Conservation (phyloP, 371 early-diverging fungal genomes). For the Actinomortierella wolfii region DNA sequence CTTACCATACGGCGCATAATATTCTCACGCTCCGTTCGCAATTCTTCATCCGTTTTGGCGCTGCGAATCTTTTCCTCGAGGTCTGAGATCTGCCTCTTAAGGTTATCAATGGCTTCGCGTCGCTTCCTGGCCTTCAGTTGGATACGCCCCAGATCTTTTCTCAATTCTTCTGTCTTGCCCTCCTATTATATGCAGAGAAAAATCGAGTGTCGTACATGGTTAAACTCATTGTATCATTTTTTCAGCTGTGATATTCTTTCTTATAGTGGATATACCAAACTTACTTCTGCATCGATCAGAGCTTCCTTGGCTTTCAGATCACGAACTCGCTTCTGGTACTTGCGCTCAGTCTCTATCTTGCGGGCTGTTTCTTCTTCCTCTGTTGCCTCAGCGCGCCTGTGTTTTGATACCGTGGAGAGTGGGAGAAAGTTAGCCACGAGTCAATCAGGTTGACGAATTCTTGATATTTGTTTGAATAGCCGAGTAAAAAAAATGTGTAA, state of each 20-base stretch:
- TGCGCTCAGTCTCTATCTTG: constrained; percentile 48
- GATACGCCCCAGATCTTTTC: constrained; percentile 32
- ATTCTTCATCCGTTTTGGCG: constrained; percentile 11
- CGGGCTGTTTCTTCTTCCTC: constrained; percentile 46
- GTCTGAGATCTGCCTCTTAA: constrained; percentile 24
- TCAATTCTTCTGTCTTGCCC: constrained; percentile 32
- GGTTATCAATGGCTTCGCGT: constrained; percentile 8
- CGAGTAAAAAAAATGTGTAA: neutral
- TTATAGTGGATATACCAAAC: no score
- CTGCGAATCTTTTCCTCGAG: constrained; percentile 19
- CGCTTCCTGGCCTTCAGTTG: constrained; percentile 21
- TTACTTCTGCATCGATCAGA: constrained; percentile 20
- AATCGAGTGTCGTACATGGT: no score
- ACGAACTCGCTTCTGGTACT: constrained; percentile 47
- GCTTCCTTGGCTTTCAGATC: constrained; percentile 18
- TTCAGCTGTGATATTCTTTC: no score
- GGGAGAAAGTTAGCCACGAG: no score
- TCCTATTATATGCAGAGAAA: constrained; percentile 9
- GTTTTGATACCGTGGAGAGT: no score
- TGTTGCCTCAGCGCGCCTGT: no score
- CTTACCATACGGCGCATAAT: no score
- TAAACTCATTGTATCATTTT: no score
- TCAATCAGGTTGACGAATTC: no score
- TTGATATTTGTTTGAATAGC: no score
- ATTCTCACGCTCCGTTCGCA: constrained; percentile 9